Evolutionary conservation across 202 grass and related monocot species (phyloP).

Genomic region (Carex sylvatica): DNA sequence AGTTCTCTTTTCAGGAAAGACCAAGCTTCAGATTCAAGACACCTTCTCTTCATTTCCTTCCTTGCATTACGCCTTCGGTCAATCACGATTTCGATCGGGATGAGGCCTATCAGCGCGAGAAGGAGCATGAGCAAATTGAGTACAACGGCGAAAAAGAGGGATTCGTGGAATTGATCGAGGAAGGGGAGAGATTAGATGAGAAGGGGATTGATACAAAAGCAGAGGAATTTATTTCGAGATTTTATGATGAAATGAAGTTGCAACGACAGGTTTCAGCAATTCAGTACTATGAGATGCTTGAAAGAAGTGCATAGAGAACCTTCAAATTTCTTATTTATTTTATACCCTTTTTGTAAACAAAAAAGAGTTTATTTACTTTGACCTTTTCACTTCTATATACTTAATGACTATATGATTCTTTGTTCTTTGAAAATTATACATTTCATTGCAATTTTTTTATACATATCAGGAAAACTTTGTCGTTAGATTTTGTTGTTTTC

Average conservation of each 20-base stretch:
- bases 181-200: constrained; percentile 15
- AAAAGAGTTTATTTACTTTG: neutral
- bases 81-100: neutral
- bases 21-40: constrained; percentile 74
- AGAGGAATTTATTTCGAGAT: constrained; percentile 78
- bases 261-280: constrained; percentile 74
- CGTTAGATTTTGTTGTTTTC: neutral
- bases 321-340: neutral
- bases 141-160: neutral
- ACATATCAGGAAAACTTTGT: neutral
- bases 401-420: neutral
- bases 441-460: neutral
- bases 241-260: constrained; percentile 84
- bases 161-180: neutral
- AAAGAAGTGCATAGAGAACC: constrained; percentile 46
- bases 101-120: constrained; percentile 17
- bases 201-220: constrained; percentile 68
- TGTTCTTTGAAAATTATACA: constrained; percentile 1
- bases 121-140: constrained; percentile 30
- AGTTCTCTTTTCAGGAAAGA: constrained; percentile 89
- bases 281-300: constrained; percentile 71
- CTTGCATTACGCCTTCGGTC: constrained; percentile 51
- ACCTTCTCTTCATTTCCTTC: constrained; percentile 53
- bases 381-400: neutral
- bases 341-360: neutral